These are phyloP conservation scores for Aspergillus tanneri DNA, from an alignment of 2,329 filamentous ascomycete genomes.

Conservation along the genomic window DNA sequence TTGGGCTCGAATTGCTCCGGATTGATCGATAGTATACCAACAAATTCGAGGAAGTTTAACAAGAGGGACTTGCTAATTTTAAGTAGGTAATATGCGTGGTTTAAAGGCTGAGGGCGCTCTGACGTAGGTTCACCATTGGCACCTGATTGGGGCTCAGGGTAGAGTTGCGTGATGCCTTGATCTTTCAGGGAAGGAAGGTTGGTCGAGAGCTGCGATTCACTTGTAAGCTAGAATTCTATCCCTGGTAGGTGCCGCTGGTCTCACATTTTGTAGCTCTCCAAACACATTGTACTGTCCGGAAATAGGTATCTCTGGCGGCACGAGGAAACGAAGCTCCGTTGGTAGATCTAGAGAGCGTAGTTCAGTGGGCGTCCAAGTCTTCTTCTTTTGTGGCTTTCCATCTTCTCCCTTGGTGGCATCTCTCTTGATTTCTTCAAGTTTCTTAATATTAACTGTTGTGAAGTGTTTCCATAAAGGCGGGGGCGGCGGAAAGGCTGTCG, in stretches of 20 bases:
- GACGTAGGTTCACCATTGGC: conserved; percentile 54
- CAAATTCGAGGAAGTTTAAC: conserved; percentile 83
- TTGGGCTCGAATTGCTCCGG: conserved; percentile 69
- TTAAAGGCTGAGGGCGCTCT: conserved; percentile 42
- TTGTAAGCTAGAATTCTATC: not conserved
- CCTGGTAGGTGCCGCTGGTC: conserved; percentile 13
- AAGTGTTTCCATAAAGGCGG: conserved; percentile 90
- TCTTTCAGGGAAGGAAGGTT: conserved; percentile 67
- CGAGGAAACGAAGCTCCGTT: conserved; percentile 69
- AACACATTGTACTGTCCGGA: conserved; percentile 74
- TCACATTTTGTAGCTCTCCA: conserved; percentile 62
- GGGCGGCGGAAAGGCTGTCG: conserved; percentile 77
- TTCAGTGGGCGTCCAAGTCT: conserved; percentile 35
- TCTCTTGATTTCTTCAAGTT: conserved; percentile 53
- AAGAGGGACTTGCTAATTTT: conserved; percentile 79
- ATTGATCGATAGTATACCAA: conserved; percentile 67
- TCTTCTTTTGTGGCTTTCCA: conserved; percentile 30
- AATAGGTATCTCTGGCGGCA: conserved; percentile 74
- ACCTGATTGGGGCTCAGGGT: conserved; percentile 50
- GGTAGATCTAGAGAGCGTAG: conserved; percentile 55
- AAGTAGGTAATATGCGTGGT: conserved; percentile 63
- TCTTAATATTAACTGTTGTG: conserved; percentile 69
- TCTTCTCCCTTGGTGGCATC: conserved; percentile 32
- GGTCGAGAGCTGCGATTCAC: conserved; percentile 49
- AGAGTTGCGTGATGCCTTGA: conserved; percentile 70